Evolutionary conservation across 2,329 filamentous ascomycete genomes (phyloP), one percentile per base, ranked within the genome.

Genomic region (Onygenales sp.): DNA sequence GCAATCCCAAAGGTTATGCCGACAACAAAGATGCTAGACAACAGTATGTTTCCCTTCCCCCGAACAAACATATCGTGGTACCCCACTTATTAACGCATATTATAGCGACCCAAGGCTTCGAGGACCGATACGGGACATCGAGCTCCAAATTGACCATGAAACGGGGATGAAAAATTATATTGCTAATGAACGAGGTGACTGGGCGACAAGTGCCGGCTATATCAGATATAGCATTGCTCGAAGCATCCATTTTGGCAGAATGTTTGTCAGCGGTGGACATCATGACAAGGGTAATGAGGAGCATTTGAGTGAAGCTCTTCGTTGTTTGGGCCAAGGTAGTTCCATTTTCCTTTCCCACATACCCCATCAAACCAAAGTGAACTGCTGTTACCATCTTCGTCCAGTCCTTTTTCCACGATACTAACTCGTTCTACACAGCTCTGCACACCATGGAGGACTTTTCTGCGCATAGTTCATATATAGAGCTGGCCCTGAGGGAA

Each of bases 141-240:
- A 93, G 64, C 81, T 87, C 17, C 83, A 87, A 55, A 80, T 93
- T 54, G 88, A 93, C 63, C 73, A 74, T 36, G 74, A 79, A 5
- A 93, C 88, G 1, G 91, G 91, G n/a, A 95, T 98, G 92, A 98
- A 97, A 72, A 97, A 97, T 68, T 98, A 98, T 69, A 97, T 98
- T 60, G 84, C 92, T 56, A 97, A 96, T 64, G 92, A 97, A 68
- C 76, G 73, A 11, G 89, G 90, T 4, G 80, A 82, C 42, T 96
- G 91, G 87, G 89, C 91, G 1, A 98, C 93, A 17, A 95, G 90
- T 58, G 76, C 87, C 7, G 91, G 87, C 41, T 96, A 92, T 64
- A 78, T 95, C 55, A 83, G 84, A 60, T 88, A 82, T 70, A 90
- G 86, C 61, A 69, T 93, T 57, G 78, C 78, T 11, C 81, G 87